Evolutionary conservation across 1,284 basidiomycete species (phyloP), one percentile per base, ranked within the genome.

Genomic region (Coniferiporia sulphurascens): DNA sequence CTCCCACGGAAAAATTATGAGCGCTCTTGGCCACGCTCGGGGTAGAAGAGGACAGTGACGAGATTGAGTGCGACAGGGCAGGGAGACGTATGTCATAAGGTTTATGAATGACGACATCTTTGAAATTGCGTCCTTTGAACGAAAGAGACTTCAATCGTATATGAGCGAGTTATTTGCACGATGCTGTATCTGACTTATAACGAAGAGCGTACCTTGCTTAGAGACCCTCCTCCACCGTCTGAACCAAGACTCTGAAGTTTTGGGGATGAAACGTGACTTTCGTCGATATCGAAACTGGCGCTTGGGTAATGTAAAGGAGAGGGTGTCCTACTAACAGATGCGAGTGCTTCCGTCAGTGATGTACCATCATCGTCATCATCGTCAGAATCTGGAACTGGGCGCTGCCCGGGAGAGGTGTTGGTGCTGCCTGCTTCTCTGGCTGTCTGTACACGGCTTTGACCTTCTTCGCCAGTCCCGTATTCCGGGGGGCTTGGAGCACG

Each of bases 311-410:
- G 73, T 4, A 72, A 68, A 2, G 72, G 78, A 3, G 84, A 85
- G 48, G 76, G 76, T 9, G 78, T 71, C 22, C 80, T 77, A 68
- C 83, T 87, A 56, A 87, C 69, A 0, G 85, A 79, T 58, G 81
- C 76, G 13, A 87, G 70, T 1, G 84, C 85, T 52, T 87, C 83
- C 5, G 78, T 76, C 12, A 87, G 65, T 12, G 85, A 86, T 57
- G 79, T 64, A 32, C 77, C 74, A 0, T 65, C 64, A 15, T 73
- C 77, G 3, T 41, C 38, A 2, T 27, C 27, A 2, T 27, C 27
- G 3, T 27, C 27, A n/a, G 53, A 55, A 9, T 34, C 44, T 19
- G 12, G 34, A 10, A 43, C n/a, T 19, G 32, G 9, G 10, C 21
- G 19, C 35, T 7, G 45, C 22, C 44, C 6, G 48, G 45, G 36